These are phyloP conservation scores for Solanum rostratum DNA, from an alignment of 257 asterid species.

Conservation along the genomic window DNA sequence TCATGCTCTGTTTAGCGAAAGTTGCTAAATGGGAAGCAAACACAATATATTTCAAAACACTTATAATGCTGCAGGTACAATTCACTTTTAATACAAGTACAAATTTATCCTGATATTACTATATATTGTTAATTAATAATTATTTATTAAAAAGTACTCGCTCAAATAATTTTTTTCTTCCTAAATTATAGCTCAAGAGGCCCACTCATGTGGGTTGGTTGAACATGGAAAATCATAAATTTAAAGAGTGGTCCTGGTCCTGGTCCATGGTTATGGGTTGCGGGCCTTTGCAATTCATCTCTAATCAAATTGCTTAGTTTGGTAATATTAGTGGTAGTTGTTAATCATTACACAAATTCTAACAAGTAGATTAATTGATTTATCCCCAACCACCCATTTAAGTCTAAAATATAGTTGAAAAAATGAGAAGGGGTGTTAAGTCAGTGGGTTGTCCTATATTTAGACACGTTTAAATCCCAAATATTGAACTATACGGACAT, in stretches of 20 bases:
- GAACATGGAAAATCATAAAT: background rate
- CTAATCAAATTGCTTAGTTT: background rate
- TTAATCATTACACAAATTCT: background rate
- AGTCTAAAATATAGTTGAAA: background rate
- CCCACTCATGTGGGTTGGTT: background rate
- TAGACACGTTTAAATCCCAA: background rate
- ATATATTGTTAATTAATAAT: no score
- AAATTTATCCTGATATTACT: no score
- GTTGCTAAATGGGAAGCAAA: background rate
- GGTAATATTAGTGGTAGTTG: background rate
- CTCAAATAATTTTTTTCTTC: no score
- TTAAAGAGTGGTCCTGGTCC: background rate
- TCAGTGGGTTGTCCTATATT: background rate
- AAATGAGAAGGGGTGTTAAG: background rate
- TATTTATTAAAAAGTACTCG: no score
- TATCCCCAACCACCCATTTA: background rate
- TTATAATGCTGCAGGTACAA: no score
- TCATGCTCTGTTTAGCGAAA: background rate
- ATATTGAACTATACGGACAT: no score
- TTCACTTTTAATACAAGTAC: no score
- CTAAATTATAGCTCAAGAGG: background rate
- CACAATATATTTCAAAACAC: no score
- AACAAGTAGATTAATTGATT: background rate
- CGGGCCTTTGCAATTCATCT: background rate
- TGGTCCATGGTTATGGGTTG: background rate